Evolutionary conservation across 345 rosid genomes (phyloP), one percentile per base, ranked within the genome.

Genomic region (Eucalyptus pauciflora): DNA sequence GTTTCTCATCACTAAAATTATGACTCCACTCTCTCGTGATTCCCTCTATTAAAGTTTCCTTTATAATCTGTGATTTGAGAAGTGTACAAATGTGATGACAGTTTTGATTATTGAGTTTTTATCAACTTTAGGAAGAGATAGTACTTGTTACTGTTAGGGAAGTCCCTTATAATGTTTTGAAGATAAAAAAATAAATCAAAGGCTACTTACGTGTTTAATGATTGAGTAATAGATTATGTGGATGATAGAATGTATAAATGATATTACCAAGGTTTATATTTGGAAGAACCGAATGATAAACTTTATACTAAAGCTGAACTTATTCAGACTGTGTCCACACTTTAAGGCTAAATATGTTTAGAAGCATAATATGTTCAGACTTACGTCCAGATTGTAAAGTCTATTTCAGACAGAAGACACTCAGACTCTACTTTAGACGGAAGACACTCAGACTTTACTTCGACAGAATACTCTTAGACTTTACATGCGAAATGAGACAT

Each of bases 221-320:
- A 52, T 52, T 52, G 58, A 52, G 0, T 52, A 52, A 52, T 0
- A 18, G 0, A 52, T 4, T 18, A 52, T 18, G 58, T 0, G 18
- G 2, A 52, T 52, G 58, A 7, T 52, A 18, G 10, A 52, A 52
- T 52, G 58, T 52, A 10, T 52, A 52, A 52, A 52, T 52, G 24
- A 18, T 52, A 52, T 18, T 52, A 52, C 58, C 4, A 52, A 7
- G 24, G 56, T 52, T 51, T 52, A 52, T 52, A 52, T 52, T 52
- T 52, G 56, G 24, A 52, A 52, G 56, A 52, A 52, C 4, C 0
- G 17, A 7, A 52, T 17, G 0, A 0, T 17, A 52, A 4, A 52
- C 8, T 18, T 0, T 52, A 52, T 52, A 52, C 4, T 52, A 4
- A 52, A 52, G 4, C 0, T 52, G 0, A 52, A 52, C 1, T 52